Conservation (phyloP, 2,329 filamentous ascomycete genomes). For the Arthrobotrys conoides region DNA sequence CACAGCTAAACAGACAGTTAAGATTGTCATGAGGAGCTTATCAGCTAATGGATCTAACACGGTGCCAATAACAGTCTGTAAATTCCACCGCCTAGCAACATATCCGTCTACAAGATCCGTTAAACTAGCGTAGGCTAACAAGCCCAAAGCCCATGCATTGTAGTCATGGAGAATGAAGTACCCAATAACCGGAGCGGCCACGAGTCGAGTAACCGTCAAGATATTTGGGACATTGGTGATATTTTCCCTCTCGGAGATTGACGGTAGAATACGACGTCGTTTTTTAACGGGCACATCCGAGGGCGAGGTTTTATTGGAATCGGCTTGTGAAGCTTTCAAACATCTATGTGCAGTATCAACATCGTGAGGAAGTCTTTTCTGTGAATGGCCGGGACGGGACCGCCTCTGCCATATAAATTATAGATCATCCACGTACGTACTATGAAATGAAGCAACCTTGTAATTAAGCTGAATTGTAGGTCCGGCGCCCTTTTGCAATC, state of each 20-base stretch:
- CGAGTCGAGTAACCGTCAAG: slow-evolving; percentile 86
- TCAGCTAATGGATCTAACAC: slow-evolving; percentile 98
- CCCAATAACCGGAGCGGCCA: slow-evolving; percentile 86
- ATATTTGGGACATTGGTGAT: slow-evolving; percentile 98
- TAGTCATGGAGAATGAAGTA: slow-evolving; percentile 89
- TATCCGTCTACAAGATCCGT: slow-evolving; percentile 95
- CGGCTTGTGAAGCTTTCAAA: slow-evolving; percentile 18
- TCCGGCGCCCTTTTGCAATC: not conserved
- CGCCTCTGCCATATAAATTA: not conserved
- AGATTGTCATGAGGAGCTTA: slow-evolving; percentile 93
- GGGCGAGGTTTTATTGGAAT: not conserved
- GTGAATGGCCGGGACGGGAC: not conserved
- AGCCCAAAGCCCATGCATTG: slow-evolving; percentile 80
- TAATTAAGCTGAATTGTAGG: not conserved
- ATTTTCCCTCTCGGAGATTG: slow-evolving; percentile 77
- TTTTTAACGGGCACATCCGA: slow-evolving; percentile 18
- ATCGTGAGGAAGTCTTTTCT: not conserved
- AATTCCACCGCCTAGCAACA: slow-evolving; percentile 88
- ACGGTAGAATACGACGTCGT: slow-evolving; percentile 45
- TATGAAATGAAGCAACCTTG: slow-evolving; percentile 39
- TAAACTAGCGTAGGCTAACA: slow-evolving; percentile 93
- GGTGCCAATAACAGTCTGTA: slow-evolving; percentile 93
- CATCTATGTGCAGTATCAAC: slow-evolving; percentile 10
- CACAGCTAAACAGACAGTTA: slow-evolving; percentile 86
- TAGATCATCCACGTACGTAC: slow-evolving; percentile 51